These are phyloP conservation scores for Eutrema yunnanense DNA, from an alignment of 345 rosid species.

Conservation along the genomic window DNA sequence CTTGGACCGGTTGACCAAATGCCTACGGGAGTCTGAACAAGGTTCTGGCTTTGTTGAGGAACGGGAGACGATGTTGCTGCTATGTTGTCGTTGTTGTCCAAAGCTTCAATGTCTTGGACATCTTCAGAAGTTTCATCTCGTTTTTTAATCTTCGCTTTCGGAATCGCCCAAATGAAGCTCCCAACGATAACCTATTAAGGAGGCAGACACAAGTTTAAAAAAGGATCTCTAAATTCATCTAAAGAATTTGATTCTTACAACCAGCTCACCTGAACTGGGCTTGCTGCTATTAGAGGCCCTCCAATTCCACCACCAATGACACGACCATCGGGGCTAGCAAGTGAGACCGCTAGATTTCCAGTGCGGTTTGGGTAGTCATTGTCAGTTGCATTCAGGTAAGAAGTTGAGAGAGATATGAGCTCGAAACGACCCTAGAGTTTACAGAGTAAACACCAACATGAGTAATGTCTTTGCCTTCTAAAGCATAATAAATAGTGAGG, in stretches of 20 bases:
- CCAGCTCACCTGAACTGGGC: constrained; percentile 66
- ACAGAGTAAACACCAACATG: constrained; percentile 4
- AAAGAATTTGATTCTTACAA: neutral
- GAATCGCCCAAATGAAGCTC: constrained; percentile 76
- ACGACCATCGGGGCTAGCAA: constrained; percentile 91
- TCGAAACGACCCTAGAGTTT: constrained; percentile 72
- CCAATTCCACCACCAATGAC: constrained; percentile 95
- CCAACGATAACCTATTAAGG: constrained; percentile 68
- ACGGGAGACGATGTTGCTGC: constrained; percentile 36
- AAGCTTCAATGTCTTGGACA: constrained; percentile 34
- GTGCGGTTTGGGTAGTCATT: constrained; percentile 50
- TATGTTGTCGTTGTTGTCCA: constrained; percentile 18
- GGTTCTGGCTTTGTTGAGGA: constrained; percentile 52
- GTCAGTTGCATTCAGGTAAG: constrained; percentile 47
- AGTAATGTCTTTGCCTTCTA: neutral
- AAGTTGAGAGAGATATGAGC: constrained; percentile 82
- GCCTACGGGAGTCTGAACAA: constrained; percentile 49
- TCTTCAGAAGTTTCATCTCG: constrained; percentile 42
- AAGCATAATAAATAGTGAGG: neutral
- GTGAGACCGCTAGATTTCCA: constrained; percentile 77
- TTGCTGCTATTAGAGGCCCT: constrained; percentile 85
- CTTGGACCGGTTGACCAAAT: constrained; percentile 65
- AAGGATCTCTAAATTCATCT: neutral
- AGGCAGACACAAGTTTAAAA: neutral
- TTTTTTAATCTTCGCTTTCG: constrained; percentile 60